Evolutionary conservation across 306 rosid species (phyloP), one percentile per base, ranked within the genome.

Genomic region (Prunus mume): DNA sequence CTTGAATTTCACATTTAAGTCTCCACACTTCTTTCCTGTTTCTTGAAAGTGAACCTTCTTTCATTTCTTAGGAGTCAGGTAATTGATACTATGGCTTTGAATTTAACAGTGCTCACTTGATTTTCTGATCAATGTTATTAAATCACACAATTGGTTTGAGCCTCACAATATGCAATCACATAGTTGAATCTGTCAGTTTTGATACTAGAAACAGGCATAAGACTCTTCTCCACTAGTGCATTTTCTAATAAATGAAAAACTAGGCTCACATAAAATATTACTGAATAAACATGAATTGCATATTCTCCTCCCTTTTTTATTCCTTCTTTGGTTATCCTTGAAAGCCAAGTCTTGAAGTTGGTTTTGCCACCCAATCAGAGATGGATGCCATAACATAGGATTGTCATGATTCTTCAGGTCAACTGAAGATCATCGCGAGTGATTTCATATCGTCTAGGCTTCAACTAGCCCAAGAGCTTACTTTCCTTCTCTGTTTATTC

Each of bases 1-100:
- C 85, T 46, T 88, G 71, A 84, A 14, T 64, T 32, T 20, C 2
- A 55, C 18, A 38, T 65, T 5, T 2, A 38, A 43, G 71, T 20
- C 8, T 34, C 41, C 55, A 5, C 11, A 43, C 12, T 20, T 20
- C 15, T 46, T 17, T 69, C 19, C 27, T 47, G 64, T 17, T 34
- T 34, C 41, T 34, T 34, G 38, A 34, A 30, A 30, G 6, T 30
- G 34, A 30, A 30, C 34, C 34, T 4, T 4, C 34, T 30, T 30
- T 30, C 34, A 1, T 30, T 30, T 30, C 34, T 27, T 27, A 27
- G 28, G 28, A 27, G 28, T 27, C 28, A 27, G 28, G 28, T 27
- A 27, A 27, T 27, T 27, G 28, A 27, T 32, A 32, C 6, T 32
- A 32, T 32, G 38, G 38, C 38, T 32, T 32, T 32, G 38, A 32